These are phyloP conservation scores for Talaromyces sp. DNA, from an alignment of 2,329 filamentous ascomycete species.

Conservation along the genomic window DNA sequence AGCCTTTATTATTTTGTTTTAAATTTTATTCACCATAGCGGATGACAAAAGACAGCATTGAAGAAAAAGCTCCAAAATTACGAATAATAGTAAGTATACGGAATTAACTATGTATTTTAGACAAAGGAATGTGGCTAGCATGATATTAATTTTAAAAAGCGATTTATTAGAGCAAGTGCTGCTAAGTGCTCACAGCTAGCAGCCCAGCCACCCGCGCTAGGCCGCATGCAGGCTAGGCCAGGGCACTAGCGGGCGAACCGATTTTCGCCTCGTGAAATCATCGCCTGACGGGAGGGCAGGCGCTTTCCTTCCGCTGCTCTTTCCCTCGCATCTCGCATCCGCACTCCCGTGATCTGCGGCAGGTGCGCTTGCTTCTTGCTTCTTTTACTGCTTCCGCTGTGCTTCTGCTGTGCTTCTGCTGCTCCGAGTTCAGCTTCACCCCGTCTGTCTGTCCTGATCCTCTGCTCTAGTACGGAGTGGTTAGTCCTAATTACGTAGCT, in stretches of 20 bases:
- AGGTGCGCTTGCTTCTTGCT: too few species aligned
- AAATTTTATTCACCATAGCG: too few species aligned
- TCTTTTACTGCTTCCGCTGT: too few species aligned
- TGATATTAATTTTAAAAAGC: not conserved
- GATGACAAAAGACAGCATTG: too few species aligned
- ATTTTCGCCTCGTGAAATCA: not conserved
- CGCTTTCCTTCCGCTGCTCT: not conserved
- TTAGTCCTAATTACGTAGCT: too few species aligned
- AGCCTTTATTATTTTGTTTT: not conserved
- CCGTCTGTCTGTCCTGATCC: not conserved
- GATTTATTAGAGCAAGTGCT: not conserved
- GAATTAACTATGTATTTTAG: too few species aligned
- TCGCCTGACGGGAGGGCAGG: not conserved
- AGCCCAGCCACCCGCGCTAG: not conserved
- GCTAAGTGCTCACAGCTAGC: not conserved
- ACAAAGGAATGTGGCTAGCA: not conserved
- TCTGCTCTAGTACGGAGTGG: not conserved
- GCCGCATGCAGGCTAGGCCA: not conserved
- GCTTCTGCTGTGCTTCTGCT: not conserved
- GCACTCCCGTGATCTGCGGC: too few species aligned
- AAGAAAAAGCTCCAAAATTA: not conserved
- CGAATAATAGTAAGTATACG: too few species aligned
- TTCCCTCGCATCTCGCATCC: not conserved
- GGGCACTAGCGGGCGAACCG: not conserved
- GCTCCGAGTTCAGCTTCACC: not conserved